These are phyloP conservation scores for Claviceps lovelessii DNA, from an alignment of 2,329 filamentous ascomycete species.

Conservation along the genomic window DNA sequence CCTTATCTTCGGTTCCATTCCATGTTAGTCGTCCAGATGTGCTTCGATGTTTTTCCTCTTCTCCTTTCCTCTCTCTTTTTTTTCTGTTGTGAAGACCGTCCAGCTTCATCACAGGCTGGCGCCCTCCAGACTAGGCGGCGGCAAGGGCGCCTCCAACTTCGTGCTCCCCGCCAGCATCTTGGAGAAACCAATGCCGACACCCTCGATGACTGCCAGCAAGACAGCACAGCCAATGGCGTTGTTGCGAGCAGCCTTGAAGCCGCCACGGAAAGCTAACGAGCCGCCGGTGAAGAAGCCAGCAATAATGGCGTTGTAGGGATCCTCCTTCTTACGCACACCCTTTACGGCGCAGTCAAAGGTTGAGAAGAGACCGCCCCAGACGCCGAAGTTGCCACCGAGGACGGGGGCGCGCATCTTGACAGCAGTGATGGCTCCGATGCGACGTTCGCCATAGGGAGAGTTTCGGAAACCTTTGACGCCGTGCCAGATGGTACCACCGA, in stretches of 20 bases:
- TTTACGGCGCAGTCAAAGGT: constrained; percentile 96
- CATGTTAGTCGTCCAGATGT: not conserved
- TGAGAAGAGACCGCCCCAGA: constrained; percentile 92
- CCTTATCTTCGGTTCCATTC: not conserved
- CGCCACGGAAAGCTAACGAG: constrained; percentile 79
- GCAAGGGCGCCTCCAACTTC: constrained; percentile 50
- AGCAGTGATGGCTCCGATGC: constrained; percentile 90
- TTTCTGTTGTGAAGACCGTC: not conserved
- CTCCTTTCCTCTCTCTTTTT: not conserved
- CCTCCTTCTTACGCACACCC: constrained; percentile 88
- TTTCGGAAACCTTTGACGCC: constrained; percentile 90
- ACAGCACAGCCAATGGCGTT: constrained; percentile 93
- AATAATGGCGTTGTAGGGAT: constrained; percentile 95
- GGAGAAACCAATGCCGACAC: constrained; percentile 89
- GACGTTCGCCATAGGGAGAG: constrained; percentile 80
- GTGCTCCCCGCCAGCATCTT: constrained; percentile 87
- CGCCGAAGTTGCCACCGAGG: constrained; percentile 92
- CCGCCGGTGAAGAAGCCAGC: constrained; percentile 95
- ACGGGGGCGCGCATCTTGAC: constrained; percentile 96
- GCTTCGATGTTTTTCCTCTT: not conserved
- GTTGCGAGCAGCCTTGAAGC: constrained; percentile 82
- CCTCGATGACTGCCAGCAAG: constrained; percentile 88
- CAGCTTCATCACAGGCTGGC: constrained; percentile 12
- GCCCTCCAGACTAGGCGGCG: constrained; percentile 17
- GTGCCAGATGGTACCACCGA: constrained; percentile 82